Base-by-base conservation (phyloP, 768 basidiomycete genomes). In the Strobilomyces confusus region DNA sequence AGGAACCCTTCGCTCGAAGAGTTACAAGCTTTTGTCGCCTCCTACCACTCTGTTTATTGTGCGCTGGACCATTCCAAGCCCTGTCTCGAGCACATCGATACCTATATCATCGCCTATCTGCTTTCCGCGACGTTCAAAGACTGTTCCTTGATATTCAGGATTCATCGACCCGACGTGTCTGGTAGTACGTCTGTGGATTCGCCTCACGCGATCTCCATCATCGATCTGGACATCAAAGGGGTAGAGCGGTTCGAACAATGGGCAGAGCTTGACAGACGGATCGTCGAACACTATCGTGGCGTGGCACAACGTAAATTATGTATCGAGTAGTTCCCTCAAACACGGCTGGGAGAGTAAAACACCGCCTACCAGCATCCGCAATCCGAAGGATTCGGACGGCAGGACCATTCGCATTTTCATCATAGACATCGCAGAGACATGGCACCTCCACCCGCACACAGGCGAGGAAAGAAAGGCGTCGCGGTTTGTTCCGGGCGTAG, bases 101-200 rank as follows among this genome's bases (percentile, higher is more conserved):
- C 87, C 59, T 81, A 87, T 58, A 64, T 84, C 38, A 71, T 89
- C 44, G 86, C 89, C 9, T 91, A 91, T 68, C 73, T 93, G 20
- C 84, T 98, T 48, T 92, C 92, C 5, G 92, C 92, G 23, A 89
- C 90, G 7, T 93, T 99, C 79, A 99, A 99, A 68, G 95, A 99
- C 69, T 99, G 95, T 72, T 97, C 95, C 1, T 53, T 88, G 49
- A 81, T 88, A 49, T 56, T 86, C 34, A 72, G 75, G 20, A 55
- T 62, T 44, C 45, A 40, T 53, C 58, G 44, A 14, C 44, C 59
- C 11, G 51, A 54, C 26, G 29, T 36, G 14, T 40, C 42, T 44
- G 49, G 43, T 13, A 17, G 22, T 63, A 74, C 44, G 69, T 79
- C 55, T 54, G 73, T 38, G 26, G 49, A 36, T 42, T 51, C 45